Evolutionary conservation across 805 yeast species (phyloP).

Genomic region (Saccharomycopsis capsularis): DNA sequence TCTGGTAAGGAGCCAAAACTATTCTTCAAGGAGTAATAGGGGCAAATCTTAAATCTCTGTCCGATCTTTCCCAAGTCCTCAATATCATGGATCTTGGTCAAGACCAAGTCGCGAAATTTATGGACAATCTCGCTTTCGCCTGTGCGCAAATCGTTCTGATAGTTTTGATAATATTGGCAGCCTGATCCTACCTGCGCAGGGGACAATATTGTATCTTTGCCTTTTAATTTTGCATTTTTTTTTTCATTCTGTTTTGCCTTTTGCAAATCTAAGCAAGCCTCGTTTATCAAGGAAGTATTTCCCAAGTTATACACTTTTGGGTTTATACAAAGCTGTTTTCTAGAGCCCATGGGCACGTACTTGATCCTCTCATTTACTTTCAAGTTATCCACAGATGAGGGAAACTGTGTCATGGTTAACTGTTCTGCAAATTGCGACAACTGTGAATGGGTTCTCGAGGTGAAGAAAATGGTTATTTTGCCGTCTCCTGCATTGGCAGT

Average conservation of each 20-base stretch:
- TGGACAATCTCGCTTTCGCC: slow-evolving; percentile 26
- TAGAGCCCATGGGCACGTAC: slow-evolving; percentile 69
- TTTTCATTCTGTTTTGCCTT: slow-evolving; percentile 29
- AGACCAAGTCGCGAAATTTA: slow-evolving; percentile 42
- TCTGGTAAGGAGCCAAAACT: slow-evolving; percentile 53
- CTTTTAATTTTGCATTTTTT: slow-evolving; percentile 5
- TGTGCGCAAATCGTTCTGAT: slow-evolving; percentile 24
- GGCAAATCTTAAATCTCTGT: slow-evolving; percentile 51
- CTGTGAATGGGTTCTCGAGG: slow-evolving; percentile 91
- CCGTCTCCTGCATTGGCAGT: slow-evolving; percentile 24
- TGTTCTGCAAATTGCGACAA: slow-evolving; percentile 74
- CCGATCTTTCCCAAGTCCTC: slow-evolving; percentile 72
- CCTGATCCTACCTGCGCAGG: too few species aligned
- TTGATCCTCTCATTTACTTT: slow-evolving; percentile 46
- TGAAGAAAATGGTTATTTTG: slow-evolving; percentile 45
- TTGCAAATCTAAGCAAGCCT: slow-evolving; percentile 71
- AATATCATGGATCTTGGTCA: slow-evolving; percentile 47
- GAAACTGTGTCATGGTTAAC: slow-evolving; percentile 52
- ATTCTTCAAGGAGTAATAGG: slow-evolving; percentile 69
- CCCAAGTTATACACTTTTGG: slow-evolving; percentile 45
- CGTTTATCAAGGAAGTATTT: slow-evolving; percentile 57
- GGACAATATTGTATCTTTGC: too few species aligned
- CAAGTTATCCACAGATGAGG: slow-evolving; percentile 33
- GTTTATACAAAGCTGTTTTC: slow-evolving; percentile 80
- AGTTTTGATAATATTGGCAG: slow-evolving; percentile 39